These are phyloP conservation scores for Naematelia aurantialba DNA, from an alignment of 768 basidiomycete species.

Conservation along the genomic window DNA sequence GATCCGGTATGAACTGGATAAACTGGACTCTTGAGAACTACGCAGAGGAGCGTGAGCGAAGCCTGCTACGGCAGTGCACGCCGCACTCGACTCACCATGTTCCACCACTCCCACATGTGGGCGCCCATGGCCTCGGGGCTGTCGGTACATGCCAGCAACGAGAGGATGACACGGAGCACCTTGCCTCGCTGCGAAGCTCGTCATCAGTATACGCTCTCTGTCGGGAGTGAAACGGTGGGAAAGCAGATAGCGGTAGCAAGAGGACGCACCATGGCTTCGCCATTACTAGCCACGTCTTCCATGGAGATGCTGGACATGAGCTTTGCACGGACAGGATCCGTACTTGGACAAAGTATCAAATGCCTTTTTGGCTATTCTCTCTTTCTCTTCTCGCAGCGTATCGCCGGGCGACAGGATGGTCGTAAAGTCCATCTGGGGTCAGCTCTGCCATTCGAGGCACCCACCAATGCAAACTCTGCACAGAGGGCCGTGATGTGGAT, in stretches of 20 bases:
- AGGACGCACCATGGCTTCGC: constrained; percentile 36
- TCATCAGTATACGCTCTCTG: too few relatives aligned
- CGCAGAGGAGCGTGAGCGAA: constrained; percentile 3
- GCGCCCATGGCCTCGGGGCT: constrained; percentile 22
- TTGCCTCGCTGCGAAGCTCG: constrained; percentile 41
- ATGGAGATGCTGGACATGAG: constrained; percentile 24
- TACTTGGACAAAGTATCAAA: constrained; percentile 27
- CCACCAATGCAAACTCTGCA: constrained; percentile 34
- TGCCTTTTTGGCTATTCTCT: constrained; percentile 28
- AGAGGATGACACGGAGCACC: constrained; percentile 34
- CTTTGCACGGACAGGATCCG: neutral
- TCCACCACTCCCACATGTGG: constrained; percentile 41
- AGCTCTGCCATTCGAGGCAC: constrained; percentile 5
- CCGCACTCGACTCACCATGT: constrained; percentile 27
- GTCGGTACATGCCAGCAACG: constrained; percentile 19
- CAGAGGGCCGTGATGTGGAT: constrained; percentile 35
- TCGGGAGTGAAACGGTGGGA: too few relatives aligned
- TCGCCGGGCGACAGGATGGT: constrained; percentile 23
- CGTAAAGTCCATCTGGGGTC: constrained; percentile 32
- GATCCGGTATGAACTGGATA: constrained; percentile 33
- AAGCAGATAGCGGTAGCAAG: neutral
- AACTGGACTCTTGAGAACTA: constrained; percentile 36
- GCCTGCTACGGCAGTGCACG: neutral
- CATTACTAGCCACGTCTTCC: constrained; percentile 37
- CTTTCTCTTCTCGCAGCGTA: constrained; percentile 19